These are phyloP conservation scores for Comarum palustre DNA, from an alignment of 306 rosid species.

Conservation along the genomic window DNA sequence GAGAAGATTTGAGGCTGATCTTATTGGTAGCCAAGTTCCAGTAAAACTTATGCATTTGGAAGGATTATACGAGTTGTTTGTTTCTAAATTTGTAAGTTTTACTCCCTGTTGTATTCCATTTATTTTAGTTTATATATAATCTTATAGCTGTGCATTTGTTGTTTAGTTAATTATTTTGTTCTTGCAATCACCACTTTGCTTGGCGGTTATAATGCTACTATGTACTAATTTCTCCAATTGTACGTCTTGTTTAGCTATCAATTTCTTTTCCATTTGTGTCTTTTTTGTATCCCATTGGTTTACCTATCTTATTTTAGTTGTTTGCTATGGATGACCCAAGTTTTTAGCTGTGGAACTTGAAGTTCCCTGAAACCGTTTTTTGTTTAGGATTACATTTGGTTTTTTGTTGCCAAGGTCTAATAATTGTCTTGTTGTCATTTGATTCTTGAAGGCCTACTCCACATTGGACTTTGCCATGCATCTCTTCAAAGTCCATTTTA, in stretches of 20 bases:
- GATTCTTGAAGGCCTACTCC: slow-evolving; percentile 80
- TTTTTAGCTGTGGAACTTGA: slow-evolving; percentile 15
- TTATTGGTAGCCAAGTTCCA: slow-evolving; percentile 85
- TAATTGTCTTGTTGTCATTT: slow-evolving; percentile 27
- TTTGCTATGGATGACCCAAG: background rate
- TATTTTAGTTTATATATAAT: background rate
- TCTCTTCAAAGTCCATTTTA: slow-evolving; percentile 70
- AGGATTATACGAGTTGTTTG: slow-evolving; percentile 84
- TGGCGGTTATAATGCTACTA: background rate
- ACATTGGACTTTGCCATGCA: slow-evolving; percentile 71
- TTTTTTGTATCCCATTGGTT: background rate
- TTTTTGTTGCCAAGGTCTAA: slow-evolving; percentile 23
- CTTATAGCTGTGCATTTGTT: background rate
- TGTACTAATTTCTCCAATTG: slow-evolving; percentile 4
- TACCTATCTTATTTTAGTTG: slow-evolving; percentile 11
- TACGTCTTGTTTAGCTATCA: background rate
- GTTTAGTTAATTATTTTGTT: slow-evolving; percentile 4
- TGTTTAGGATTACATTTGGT: slow-evolving; percentile 20
- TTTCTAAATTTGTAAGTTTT: slow-evolving; percentile 86
- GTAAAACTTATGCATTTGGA: slow-evolving; percentile 90
- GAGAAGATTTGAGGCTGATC: slow-evolving; percentile 92
- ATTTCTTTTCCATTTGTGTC: background rate
- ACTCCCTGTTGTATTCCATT: slow-evolving; percentile 1
- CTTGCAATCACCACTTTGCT: slow-evolving; percentile 11
- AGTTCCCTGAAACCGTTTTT: slow-evolving; percentile 22